These are phyloP conservation scores for Candida labiduridarum DNA, from an alignment of 1,139 yeast genomes.

Conservation along the genomic window DNA sequence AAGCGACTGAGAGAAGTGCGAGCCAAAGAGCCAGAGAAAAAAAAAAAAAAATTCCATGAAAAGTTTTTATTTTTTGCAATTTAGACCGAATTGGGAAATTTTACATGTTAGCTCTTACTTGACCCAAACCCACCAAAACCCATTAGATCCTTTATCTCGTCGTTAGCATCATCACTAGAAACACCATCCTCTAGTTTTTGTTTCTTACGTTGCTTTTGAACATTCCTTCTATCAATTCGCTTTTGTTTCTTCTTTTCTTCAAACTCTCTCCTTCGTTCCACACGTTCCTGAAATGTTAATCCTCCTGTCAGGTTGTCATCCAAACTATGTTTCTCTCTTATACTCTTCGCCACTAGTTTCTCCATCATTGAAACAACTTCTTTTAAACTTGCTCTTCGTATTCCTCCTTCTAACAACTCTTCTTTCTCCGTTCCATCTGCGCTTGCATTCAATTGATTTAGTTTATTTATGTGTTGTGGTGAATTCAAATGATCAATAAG, in stretches of 20 bases:
- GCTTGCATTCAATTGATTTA: conserved; percentile 16
- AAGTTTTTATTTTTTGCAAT: background rate
- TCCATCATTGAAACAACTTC: conserved; percentile 39
- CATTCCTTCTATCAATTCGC: conserved; percentile 27
- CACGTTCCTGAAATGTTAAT: conserved; percentile 41
- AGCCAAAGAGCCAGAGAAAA: conserved; percentile 1
- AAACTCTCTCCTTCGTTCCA: conserved; percentile 41
- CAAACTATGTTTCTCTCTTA: conserved; percentile 15
- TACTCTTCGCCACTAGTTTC: conserved; percentile 27
- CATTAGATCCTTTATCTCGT: conserved; percentile 50
- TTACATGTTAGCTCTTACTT: conserved; percentile 20
- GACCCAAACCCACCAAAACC: conserved; percentile 59
- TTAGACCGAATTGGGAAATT: background rate
- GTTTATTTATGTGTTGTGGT: conserved; percentile 52
- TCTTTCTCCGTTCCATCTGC: conserved; percentile 33
- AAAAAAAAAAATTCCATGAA: background rate
- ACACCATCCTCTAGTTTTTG: conserved; percentile 11
- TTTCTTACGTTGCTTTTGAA: conserved; percentile 19
- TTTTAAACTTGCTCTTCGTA: conserved; percentile 33
- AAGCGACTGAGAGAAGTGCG: background rate
- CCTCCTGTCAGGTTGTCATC: conserved; percentile 9
- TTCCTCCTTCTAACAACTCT: conserved; percentile 33
- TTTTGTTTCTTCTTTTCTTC: conserved; percentile 40
- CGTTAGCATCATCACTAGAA: conserved; percentile 14
- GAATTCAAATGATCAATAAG: conserved; percentile 84